These are phyloP conservation scores for Anisodus acutangulus DNA, from an alignment of 257 asterid genomes.

Conservation along the genomic window DNA sequence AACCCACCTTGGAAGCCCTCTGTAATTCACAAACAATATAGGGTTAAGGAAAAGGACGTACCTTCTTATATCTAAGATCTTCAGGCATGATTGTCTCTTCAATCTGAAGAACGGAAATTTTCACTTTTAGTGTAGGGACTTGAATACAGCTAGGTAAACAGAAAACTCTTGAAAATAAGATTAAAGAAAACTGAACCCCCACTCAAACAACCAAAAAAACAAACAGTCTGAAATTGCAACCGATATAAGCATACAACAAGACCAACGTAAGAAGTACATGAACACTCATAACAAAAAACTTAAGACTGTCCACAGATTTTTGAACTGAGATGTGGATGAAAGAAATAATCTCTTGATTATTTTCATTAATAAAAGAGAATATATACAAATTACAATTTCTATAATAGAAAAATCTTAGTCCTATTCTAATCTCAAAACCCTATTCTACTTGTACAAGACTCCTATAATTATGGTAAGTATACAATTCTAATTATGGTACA, in stretches of 20 bases:
- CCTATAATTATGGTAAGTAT: too few species aligned
- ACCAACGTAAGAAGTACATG: neutral
- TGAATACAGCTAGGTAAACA: neutral
- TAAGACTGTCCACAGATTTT: neutral
- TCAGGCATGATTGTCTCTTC: slow-evolving; percentile 87
- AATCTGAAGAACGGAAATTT: slow-evolving; percentile 47
- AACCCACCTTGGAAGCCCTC: neutral
- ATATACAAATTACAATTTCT: too few species aligned
- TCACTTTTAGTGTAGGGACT: neutral
- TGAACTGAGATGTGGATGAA: neutral
- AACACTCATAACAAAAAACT: neutral
- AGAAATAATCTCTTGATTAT: too few species aligned
- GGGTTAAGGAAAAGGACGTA: slow-evolving; percentile 34
- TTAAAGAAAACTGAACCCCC: neutral
- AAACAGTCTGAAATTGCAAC: slow-evolving; percentile 7
- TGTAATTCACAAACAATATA: neutral
- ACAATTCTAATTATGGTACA: too few species aligned
- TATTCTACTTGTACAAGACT: too few species aligned
- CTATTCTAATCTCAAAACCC: too few species aligned
- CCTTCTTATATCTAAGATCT: slow-evolving; percentile 86
- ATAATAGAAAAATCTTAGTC: too few species aligned
- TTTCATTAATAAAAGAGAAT: too few species aligned
- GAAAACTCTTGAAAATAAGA: neutral
- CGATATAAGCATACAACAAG: neutral
- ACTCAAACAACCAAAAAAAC: neutral